phyloP scores from a whole-genome alignment of 495 filamentous ascomycete genomes.

The Melanomma pulvis-pyrius region DNA sequence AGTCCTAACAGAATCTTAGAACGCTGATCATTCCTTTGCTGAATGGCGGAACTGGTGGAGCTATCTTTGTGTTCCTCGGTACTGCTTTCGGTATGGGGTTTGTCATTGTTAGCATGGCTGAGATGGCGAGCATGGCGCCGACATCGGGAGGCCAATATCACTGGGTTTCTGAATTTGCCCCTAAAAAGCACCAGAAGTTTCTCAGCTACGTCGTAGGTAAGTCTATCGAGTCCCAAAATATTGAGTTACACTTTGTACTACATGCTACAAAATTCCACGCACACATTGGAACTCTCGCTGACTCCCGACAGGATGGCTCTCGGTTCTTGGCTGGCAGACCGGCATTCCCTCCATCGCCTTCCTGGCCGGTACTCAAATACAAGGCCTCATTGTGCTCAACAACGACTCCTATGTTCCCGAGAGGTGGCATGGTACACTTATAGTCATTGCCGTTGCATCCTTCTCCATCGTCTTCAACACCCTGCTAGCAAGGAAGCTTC shows the following conservation, averaged over 20 bases:
- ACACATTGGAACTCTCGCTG: not conserved
- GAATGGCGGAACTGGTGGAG: constrained; percentile 45
- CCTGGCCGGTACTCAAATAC: constrained; percentile 50
- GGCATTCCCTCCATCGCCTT: constrained; percentile 42
- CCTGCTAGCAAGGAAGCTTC: constrained; percentile 38
- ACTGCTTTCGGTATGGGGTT: constrained; percentile 25
- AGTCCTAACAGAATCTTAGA: constrained; percentile 16
- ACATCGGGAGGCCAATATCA: constrained; percentile 57
- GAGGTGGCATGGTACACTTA: constrained; percentile 42
- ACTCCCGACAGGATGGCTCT: constrained; percentile 43
- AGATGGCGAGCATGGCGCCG: constrained; percentile 48
- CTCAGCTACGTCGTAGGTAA: constrained; percentile 54
- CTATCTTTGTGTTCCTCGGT: constrained; percentile 22
- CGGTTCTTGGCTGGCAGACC: constrained; percentile 47
- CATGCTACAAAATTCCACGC: not conserved
- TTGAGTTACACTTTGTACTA: no score
- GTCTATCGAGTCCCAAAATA: constrained; percentile 3
- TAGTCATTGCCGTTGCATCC: constrained; percentile 36
- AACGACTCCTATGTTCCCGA: constrained; percentile 31
- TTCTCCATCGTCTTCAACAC: constrained; percentile 43
- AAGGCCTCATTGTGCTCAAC: constrained; percentile 51
- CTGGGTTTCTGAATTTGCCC: constrained; percentile 57
- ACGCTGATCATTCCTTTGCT: constrained; percentile 31
- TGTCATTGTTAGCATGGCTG: constrained; percentile 26
- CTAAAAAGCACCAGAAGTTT: constrained; percentile 46